phyloP scores from a whole-genome alignment of 2,329 filamentous ascomycete genomes.

The Ceratocystis ficicola region DNA sequence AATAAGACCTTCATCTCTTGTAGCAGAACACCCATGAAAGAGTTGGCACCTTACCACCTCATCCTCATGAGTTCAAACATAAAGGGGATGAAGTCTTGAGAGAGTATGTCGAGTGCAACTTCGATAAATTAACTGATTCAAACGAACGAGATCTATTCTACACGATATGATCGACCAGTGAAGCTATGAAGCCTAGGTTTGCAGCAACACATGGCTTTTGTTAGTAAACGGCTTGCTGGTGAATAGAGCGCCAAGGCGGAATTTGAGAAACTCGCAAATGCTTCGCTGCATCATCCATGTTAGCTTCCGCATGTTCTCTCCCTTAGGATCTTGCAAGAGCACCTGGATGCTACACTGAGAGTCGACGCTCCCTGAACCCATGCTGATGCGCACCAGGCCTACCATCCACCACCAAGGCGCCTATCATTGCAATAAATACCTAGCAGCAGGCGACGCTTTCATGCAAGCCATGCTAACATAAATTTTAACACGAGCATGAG shows the following conservation, averaged over 20 bases:
- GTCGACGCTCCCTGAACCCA: constrained; percentile 46
- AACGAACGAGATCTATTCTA: too few species aligned
- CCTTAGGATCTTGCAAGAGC: constrained; percentile 38
- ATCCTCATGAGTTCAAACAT: too few species aligned
- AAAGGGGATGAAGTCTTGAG: too few species aligned
- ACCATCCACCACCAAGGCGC: constrained; percentile 56
- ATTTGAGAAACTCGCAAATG: constrained; percentile 42
- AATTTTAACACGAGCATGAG: constrained; percentile 56
- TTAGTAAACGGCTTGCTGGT: too few species aligned
- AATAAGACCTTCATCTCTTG: too few species aligned
- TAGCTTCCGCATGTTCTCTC: constrained; percentile 43
- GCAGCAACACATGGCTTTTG: too few species aligned
- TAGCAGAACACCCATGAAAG: too few species aligned
- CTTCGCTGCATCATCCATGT: constrained; percentile 52
- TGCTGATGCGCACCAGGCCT: constrained; percentile 49
- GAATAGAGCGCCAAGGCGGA: too few species aligned
- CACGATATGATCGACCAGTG: constrained; percentile 49
- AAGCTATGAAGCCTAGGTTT: constrained; percentile 24
- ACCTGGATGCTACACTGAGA: constrained; percentile 48
- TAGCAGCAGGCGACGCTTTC: constrained; percentile 47
- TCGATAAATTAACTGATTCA: too few species aligned
- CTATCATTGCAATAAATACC: constrained; percentile 51
- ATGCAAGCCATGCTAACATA: constrained; percentile 51
- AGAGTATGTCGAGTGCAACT: too few species aligned
- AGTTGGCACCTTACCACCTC: too few species aligned